Base-by-base conservation (phyloP, 257 asterid genomes). In the Leonotis leonurus region DNA sequence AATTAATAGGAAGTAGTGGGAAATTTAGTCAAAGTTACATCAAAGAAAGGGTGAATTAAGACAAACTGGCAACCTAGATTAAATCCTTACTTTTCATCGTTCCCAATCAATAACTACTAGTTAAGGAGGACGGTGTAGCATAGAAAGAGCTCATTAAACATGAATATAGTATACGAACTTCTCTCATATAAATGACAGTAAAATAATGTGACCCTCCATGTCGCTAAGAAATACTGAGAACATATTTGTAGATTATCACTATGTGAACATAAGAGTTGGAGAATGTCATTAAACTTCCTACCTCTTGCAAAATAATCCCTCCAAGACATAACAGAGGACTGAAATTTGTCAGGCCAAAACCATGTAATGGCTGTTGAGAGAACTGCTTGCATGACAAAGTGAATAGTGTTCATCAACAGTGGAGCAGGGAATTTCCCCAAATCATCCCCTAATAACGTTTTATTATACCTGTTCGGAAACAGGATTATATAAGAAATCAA, bases 391-490 rank as follows among this genome's bases (percentile, higher is more conserved):
- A 91, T 91, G 53, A 81, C 43, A 64, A 91, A 91, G 61, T 91
- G 98, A 60, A 88, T 70, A 11, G 96, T 84, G 74, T 91, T 91
- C 98, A 91, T 91, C 85, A 88, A 72, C 54, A 91, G 74, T 8
- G 98, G 98, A 7, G 98, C 98, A 54, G 98, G 98, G 77, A 88
- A 90, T 73, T 71, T 88, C 71, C 98, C 95, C 82, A 91, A 75
- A 61, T 91, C 76, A 75, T 88, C 96, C 56, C 98, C 98, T 57
- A 91, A 75, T 59, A 91, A 85, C 51, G 95, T 81, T 68, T 90
- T 91, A 72, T 91, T 91, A 69, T 91, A 91, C 73, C 98, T 91
- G 85, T 56, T 69, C 70, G 66, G 27, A 20, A 59, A 65, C 39
- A n/a, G 6, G 60, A 58, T 24, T 41, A n/a, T 16, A 30, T 14